These are phyloP conservation scores for Raffaelea ambrosiae DNA, from an alignment of 2,329 filamentous ascomycete species.

Conservation along the genomic window DNA sequence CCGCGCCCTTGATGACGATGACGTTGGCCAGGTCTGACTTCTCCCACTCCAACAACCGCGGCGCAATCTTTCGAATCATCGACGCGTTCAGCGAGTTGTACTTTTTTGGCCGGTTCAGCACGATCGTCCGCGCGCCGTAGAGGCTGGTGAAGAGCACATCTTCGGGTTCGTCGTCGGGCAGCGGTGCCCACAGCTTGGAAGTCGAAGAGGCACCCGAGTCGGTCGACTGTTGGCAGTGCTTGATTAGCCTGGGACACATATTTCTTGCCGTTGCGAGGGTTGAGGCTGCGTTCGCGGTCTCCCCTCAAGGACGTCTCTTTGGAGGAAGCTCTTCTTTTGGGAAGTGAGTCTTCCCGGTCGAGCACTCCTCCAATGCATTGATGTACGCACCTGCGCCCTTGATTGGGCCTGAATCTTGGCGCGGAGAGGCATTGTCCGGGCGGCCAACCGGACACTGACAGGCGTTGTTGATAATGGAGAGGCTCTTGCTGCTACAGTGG, in stretches of 20 bases:
- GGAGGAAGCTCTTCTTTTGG: too few species aligned
- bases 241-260: too few species aligned
- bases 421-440: slow-evolving; percentile 64
- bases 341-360: not conserved
- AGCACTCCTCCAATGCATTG: not conserved
- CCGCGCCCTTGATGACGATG: slow-evolving; percentile 83
- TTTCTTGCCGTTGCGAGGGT: too few species aligned
- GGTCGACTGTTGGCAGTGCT: too few species aligned
- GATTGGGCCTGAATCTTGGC: slow-evolving; percentile 55
- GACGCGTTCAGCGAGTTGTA: slow-evolving; percentile 87
- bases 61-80: slow-evolving; percentile 92
- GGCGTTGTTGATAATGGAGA: not conserved
- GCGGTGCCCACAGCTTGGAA: slow-evolving; percentile 37
- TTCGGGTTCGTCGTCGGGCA: slow-evolving; percentile 64
- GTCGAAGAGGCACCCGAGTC: slow-evolving; percentile 27
- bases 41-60: slow-evolving; percentile 83
- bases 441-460: not conserved
- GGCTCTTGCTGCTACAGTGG: slow-evolving; percentile 24
- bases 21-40: slow-evolving; percentile 93
- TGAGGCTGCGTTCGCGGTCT: too few species aligned
- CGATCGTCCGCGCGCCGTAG: slow-evolving; percentile 83
- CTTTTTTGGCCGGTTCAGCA: slow-evolving; percentile 89
- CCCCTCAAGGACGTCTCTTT: too few species aligned
- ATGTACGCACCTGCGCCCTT: slow-evolving; percentile 8
- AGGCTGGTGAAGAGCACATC: slow-evolving; percentile 89